A percentile compares a stretch with the other conserved stretches of the same genome.
Conservation (phyloP, 148 eudicot species). For the Rheum nobile region DNA sequence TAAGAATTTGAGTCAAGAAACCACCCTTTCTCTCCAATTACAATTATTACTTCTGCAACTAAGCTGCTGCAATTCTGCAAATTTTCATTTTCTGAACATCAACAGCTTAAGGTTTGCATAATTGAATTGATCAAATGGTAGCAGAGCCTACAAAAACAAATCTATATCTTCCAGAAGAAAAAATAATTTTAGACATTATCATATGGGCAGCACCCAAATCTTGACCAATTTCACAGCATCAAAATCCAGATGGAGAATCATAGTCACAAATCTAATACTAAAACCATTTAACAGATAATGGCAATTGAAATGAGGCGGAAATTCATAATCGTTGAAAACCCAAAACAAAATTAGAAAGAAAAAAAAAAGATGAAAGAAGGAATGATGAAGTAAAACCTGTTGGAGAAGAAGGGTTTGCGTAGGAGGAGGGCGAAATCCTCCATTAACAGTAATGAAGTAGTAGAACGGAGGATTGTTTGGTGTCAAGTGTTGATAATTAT, state of each 20-base stretch:
- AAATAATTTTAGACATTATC: too few relatives aligned
- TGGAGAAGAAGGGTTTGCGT: neutral
- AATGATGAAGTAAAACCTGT: constrained; percentile 5
- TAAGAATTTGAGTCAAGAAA: neutral
- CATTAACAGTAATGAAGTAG: constrained; percentile 3
- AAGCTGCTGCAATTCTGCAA: neutral
- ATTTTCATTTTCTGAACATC: too few relatives aligned
- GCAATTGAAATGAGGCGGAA: neutral
- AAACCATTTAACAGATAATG: neutral
- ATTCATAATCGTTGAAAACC: neutral
- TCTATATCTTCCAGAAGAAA: neutral
- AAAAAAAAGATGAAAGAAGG: neutral
- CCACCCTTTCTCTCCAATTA: neutral
- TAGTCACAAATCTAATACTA: neutral
- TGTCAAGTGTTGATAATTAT: neutral
- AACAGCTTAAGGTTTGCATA: neutral
- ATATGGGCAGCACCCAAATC: too few relatives aligned
- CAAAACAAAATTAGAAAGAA: neutral
- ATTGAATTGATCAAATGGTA: neutral
- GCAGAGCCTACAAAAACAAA: neutral
- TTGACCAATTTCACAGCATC: neutral
- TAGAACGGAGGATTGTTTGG: neutral
- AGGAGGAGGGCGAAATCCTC: neutral
- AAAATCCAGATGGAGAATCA: neutral
- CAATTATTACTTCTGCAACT: neutral